These are phyloP conservation scores for Hypoxylon intermedium DNA, from an alignment of 495 filamentous ascomycete genomes.

Conservation along the genomic window DNA sequence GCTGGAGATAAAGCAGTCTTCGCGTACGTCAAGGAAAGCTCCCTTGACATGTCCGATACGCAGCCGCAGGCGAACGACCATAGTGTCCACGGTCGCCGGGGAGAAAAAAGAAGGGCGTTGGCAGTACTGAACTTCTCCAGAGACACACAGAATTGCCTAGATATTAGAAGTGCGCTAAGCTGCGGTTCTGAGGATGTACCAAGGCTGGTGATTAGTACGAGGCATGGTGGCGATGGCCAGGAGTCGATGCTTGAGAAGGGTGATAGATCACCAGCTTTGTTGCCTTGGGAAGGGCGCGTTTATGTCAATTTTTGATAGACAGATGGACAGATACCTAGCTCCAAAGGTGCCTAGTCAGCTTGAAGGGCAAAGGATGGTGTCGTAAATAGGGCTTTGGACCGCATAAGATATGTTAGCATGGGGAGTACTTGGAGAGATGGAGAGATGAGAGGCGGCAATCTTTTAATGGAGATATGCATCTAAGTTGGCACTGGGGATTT, in stretches of 20 bases:
- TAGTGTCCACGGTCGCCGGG: neutral
- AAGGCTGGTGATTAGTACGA: constrained; percentile 20
- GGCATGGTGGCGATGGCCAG: neutral
- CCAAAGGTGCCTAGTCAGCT: too few species aligned
- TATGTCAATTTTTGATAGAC: constrained; percentile 24
- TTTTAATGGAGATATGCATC: constrained; percentile 15
- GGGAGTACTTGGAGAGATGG: neutral
- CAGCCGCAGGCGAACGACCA: constrained; percentile 4
- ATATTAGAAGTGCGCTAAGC: constrained; percentile 32
- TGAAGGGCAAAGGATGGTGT: too few species aligned
- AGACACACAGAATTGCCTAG: constrained; percentile 13
- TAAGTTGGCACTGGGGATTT: neutral
- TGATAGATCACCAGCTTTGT: neutral
- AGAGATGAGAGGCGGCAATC: neutral
- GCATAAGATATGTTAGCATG: neutral
- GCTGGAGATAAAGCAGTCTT: constrained; percentile 49
- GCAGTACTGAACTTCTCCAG: constrained; percentile 46
- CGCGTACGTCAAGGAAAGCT: constrained; percentile 50
- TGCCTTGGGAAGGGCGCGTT: constrained; percentile 33
- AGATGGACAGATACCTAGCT: neutral
- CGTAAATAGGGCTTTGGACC: neutral
- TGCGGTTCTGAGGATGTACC: neutral
- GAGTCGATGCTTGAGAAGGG: neutral
- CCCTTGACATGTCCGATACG: constrained; percentile 1
- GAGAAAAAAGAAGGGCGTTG: constrained; percentile 25